Evolutionary conservation across 805 yeast genomes (phyloP).

Genomic region (Kodamaea kakaduensis): DNA sequence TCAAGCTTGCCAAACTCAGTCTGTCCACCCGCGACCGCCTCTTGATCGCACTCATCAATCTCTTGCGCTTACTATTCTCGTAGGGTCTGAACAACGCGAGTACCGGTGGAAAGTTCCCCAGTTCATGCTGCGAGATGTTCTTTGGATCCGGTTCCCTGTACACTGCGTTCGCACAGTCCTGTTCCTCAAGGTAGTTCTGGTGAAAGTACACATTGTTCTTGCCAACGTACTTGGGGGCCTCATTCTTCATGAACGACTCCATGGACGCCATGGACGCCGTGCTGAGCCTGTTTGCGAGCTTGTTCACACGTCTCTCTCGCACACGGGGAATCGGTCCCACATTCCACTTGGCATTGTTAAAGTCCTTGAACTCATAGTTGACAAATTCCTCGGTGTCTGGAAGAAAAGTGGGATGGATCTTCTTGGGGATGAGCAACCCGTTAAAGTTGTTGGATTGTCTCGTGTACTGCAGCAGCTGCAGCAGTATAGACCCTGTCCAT

Average conservation of each 20-base stretch:
- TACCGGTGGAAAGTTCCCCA: conserved; percentile 14
- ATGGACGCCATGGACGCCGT: conserved; percentile 7
- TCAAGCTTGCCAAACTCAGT: conserved; percentile 7
- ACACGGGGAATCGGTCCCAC: conserved; percentile 45
- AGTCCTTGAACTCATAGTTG: conserved; percentile 28
- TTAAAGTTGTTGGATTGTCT: conserved; percentile 14
- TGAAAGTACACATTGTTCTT: conserved; percentile 37
- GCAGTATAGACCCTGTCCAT: conserved; percentile 7
- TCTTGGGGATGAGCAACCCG: conserved; percentile 24
- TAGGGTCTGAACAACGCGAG: conserved; percentile 37
- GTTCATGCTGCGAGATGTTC: conserved; percentile 23
- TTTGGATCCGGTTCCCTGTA: conserved; percentile 19
- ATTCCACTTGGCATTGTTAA: conserved; percentile 17
- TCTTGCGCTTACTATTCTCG: conserved; percentile 35
- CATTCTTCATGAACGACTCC: conserved; percentile 2
- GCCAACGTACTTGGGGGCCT: conserved; percentile 26
- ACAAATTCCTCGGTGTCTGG: conserved; percentile 15
- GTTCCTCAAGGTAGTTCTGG: conserved; percentile 25
- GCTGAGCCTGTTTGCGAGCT: conserved; percentile 18
- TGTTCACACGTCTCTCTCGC: conserved; percentile 25
- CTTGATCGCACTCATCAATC: conserved; percentile 32
- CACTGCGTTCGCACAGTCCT: conserved; percentile 10
- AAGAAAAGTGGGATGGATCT: conserved; percentile 14
- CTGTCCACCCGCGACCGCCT: conserved; percentile 12
- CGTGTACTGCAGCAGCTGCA: conserved; percentile 7